Base-by-base conservation (phyloP, 139 green algal genomes). In the Astrephomene gubernaculifera region DNA sequence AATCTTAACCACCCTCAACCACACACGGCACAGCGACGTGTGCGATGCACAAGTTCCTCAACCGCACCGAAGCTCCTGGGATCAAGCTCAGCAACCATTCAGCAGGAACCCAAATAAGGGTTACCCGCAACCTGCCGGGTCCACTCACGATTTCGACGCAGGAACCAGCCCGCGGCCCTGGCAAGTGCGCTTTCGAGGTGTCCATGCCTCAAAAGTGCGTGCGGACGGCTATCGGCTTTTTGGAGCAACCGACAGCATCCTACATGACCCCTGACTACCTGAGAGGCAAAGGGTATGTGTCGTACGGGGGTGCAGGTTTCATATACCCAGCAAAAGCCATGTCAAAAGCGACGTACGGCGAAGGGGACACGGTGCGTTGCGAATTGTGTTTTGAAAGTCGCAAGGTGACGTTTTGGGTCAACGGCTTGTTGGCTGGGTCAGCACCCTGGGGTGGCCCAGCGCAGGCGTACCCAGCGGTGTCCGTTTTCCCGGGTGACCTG, bases 211-310 rank as follows among this genome's bases (percentile, higher is more conserved):
- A 70, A 35, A 88, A 88, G 21, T 41, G 65, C 36, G 83, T 73
- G 4, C 64, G 83, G 1, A 88, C 83, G 25, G 83, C 83, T 6
- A 21, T 88, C 25, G 83, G 83, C 0, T 88, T 88, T 61, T 39
- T 67, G 27, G 83, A 81, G 45, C 35, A 79, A 6, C 61, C 72
- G 1, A 25, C 21, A 33, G 6, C 14, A 8, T 67, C 71, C 29
- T 88, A 88, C 73, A 70, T 88, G 71, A 88, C 83, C 0, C 83
- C 83, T 7, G 64, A 81, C 36, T 88, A 83, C 60, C 36, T 54
- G 31, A 6, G 35, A 2, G 35, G 33, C 36, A 17, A 29, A 6
- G 52, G 68, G 5, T 88, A 88, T 25, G 52, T 80, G 3, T 88
- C 83, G 12, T 82, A 76, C 49, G 83, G 83, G 4, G 83, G 83